phyloP scores from a whole-genome alignment of 2,329 filamentous ascomycete genomes.

The Aspergillus felis region DNA sequence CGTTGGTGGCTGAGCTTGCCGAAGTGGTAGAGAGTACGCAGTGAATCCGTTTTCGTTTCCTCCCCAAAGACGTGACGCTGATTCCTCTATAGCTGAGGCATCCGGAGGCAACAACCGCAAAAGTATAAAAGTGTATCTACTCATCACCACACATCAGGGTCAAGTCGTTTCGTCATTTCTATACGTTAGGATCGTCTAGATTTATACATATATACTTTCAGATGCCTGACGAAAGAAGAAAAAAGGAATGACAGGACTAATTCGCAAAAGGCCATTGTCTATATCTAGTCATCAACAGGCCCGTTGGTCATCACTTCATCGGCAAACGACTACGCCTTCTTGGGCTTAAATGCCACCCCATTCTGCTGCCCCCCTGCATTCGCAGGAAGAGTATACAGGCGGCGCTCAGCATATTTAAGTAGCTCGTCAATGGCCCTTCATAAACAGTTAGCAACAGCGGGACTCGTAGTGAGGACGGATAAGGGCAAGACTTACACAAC shows the following conservation, averaged over 20 bases:
- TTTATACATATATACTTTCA: slow-evolving; percentile 15
- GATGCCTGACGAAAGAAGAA: slow-evolving; percentile 10
- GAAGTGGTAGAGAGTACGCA: not conserved
- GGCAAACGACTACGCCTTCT: slow-evolving; percentile 27
- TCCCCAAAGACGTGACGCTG: not conserved
- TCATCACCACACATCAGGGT: not conserved
- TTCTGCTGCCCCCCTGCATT: slow-evolving; percentile 23
- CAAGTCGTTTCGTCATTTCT: slow-evolving; percentile 12
- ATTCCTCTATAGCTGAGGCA: not conserved
- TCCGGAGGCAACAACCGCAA: not conserved
- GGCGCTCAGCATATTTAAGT: slow-evolving; percentile 73
- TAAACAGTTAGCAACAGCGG: slow-evolving; percentile 16
- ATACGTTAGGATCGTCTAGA: slow-evolving; percentile 12
- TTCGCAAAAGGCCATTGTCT: slow-evolving; percentile 10
- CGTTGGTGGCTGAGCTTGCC: not conserved
- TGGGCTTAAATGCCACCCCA: slow-evolving; percentile 31
- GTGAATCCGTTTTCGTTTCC: not conserved
- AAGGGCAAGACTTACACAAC: slow-evolving; percentile 68
- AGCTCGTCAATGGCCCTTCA: slow-evolving; percentile 73
- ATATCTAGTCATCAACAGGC: slow-evolving; percentile 18
- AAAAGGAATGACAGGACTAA: slow-evolving; percentile 3
- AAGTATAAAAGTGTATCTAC: not conserved
- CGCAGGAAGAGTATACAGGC: slow-evolving; percentile 48
- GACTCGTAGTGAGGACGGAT: not conserved
- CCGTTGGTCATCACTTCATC: slow-evolving; percentile 14